A percentile compares a stretch with the other conserved stretches of the same genome.
These are phyloP conservation scores for Hordeum pubiflorum DNA, from an alignment of 202 grass and related monocot genomes.

Conservation along the genomic window DNA sequence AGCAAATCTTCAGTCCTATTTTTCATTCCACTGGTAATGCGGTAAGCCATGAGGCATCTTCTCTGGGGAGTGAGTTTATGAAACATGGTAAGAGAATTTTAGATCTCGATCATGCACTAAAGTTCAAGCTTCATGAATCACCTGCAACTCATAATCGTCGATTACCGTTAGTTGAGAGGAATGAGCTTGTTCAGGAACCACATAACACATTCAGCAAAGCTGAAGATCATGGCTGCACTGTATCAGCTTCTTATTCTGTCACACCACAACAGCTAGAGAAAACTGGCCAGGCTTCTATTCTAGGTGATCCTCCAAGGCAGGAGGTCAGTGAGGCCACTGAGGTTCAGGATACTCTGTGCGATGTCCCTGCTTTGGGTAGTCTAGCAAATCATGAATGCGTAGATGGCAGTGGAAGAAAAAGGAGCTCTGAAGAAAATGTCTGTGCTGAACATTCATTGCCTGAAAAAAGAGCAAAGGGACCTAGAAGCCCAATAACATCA, in stretches of 20 bases:
- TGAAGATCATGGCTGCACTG: constrained; percentile 5
- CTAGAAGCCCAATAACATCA: constrained; percentile 27
- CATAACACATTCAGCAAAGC: constrained; percentile 8
- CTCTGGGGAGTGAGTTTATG: constrained; percentile 38
- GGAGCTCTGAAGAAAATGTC: constrained; percentile 23
- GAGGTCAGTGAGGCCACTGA: constrained; percentile 15
- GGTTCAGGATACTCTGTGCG: constrained; percentile 2
- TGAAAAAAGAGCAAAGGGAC: constrained; percentile 39
- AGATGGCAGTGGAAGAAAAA: constrained; percentile 51
- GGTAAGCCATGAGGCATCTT: constrained; percentile 3
- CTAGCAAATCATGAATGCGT: constrained; percentile 24
- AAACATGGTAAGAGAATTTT: constrained; percentile 51
- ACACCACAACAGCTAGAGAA: constrained; percentile 6
- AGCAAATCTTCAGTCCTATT: constrained; percentile 37
- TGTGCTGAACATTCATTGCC: constrained; percentile 20
- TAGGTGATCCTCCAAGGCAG: constrained; percentile 13
- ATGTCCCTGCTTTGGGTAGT: constrained; percentile 23
- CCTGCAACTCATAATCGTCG: constrained; percentile 6
- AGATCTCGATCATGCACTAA: constrained; percentile 34
- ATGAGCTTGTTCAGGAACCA: constrained; percentile 22
- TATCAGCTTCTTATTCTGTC: constrained; percentile 26
- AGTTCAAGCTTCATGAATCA: constrained; percentile 30
- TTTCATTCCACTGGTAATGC: constrained; percentile 17
- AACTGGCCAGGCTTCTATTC: neutral
- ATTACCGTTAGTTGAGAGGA: constrained; percentile 18